Conservation (phyloP, 169 alveolate genomes). For the Plasmodium malariae region DNA sequence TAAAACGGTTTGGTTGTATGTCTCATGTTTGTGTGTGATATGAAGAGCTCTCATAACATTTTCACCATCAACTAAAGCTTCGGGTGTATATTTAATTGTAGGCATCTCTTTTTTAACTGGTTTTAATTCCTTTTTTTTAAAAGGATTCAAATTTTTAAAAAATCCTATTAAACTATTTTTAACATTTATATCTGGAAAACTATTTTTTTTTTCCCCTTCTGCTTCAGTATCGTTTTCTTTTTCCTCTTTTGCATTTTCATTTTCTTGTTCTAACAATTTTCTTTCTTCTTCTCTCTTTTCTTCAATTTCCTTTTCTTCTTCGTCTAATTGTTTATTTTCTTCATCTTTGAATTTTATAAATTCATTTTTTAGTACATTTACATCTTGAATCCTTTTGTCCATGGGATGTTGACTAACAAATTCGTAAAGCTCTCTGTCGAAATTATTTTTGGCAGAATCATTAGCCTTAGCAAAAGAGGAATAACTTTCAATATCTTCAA, state of each 20-base stretch:
- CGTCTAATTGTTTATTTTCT: background rate
- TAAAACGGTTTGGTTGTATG: background rate
- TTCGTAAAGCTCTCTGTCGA: background rate
- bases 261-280: background rate
- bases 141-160: conserved; percentile 20
- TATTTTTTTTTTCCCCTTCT: background rate
- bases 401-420: background rate
- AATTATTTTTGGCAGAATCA: background rate
- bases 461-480: background rate
- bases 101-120: conserved; percentile 18
- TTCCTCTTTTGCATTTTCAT: background rate
- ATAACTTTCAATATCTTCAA: background rate
- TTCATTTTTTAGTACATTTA: background rate
- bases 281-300: conserved; percentile 12
- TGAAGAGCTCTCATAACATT: background rate
- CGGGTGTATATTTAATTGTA: background rate
- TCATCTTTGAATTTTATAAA: conserved; percentile 15
- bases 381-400: background rate
- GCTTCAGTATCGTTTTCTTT: background rate
- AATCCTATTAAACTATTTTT: conserved; percentile 15
- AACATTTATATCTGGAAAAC: background rate
- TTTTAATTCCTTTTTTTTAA: conserved; percentile 17
- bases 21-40: conserved; percentile 10
- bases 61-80: background rate
- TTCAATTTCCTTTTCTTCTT: conserved; percentile 5